phyloP scores from a whole-genome alignment of 805 yeast species.

The Metschnikowia cerradonensis region DNA sequence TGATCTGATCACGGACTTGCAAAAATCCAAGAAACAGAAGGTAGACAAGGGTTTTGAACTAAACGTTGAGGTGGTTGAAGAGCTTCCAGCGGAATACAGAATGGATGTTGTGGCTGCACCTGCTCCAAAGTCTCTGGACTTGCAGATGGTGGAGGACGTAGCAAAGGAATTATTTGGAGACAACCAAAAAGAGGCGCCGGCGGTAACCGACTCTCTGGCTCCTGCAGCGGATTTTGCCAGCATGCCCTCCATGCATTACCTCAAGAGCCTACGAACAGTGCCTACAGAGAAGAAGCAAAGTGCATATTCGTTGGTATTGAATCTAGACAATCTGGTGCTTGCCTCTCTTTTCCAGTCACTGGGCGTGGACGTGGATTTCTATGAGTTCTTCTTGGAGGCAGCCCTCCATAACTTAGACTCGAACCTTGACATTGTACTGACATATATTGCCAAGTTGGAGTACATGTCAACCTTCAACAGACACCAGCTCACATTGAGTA shows the following conservation, averaged over 20 bases:
- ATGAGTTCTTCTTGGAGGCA: slow-evolving; percentile 48
- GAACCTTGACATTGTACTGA: neutral
- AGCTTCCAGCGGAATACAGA: slow-evolving; percentile 32
- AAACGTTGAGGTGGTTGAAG: slow-evolving; percentile 40
- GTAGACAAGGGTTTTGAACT: slow-evolving; percentile 14
- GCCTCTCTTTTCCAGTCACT: slow-evolving; percentile 32
- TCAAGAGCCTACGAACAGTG: slow-evolving; percentile 24
- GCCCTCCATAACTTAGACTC: slow-evolving; percentile 7
- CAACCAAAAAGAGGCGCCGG: neutral
- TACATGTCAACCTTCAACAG: slow-evolving; percentile 19
- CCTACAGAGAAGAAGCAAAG: slow-evolving; percentile 23
- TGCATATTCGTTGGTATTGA: slow-evolving; percentile 37
- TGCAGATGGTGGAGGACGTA: slow-evolving; percentile 2
- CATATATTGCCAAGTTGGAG: slow-evolving; percentile 3
- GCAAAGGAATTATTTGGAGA: slow-evolving; percentile 12
- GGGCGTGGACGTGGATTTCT: slow-evolving; percentile 48
- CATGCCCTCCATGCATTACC: slow-evolving; percentile 24
- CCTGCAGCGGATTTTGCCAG: slow-evolving; percentile 12
- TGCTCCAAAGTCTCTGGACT: neutral
- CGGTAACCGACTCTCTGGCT: neutral
- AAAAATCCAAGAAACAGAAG: slow-evolving; percentile 11
- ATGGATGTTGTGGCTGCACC: neutral
- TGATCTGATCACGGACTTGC: slow-evolving; percentile 7
- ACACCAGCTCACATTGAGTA: slow-evolving; percentile 31
- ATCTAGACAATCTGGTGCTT: slow-evolving; percentile 23